These are phyloP conservation scores for Neurospora terricola DNA, from an alignment of 495 filamentous ascomycete genomes.

Conservation along the genomic window DNA sequence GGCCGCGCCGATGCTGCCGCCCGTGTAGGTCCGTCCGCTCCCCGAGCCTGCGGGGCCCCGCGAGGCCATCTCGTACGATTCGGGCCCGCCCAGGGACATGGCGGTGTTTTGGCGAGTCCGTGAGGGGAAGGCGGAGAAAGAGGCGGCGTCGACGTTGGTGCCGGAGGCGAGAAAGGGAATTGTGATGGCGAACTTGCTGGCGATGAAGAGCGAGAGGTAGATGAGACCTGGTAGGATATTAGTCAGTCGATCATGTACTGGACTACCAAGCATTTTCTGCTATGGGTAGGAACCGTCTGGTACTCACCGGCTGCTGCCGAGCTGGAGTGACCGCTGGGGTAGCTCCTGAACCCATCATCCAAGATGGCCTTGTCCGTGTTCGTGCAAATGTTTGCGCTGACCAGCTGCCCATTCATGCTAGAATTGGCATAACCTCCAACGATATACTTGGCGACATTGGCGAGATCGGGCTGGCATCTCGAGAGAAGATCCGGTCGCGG, in stretches of 20 bases:
- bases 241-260: background rate
- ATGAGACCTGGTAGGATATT: slow-evolving; percentile 41
- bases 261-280: background rate
- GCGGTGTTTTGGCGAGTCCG: slow-evolving; percentile 18
- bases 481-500: slow-evolving; percentile 72
- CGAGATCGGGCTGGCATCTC: slow-evolving; percentile 51
- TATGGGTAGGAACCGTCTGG: background rate
- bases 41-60: slow-evolving; percentile 8
- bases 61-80: slow-evolving; percentile 20
- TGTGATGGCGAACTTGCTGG: slow-evolving; percentile 50
- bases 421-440: slow-evolving; percentile 26
- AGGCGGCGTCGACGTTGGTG: slow-evolving; percentile 20
- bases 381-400: slow-evolving; percentile 58
- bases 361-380: slow-evolving; percentile 53
- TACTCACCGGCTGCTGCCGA: slow-evolving; percentile 53
- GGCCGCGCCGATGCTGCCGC: slow-evolving; percentile 10
- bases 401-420: slow-evolving; percentile 41
- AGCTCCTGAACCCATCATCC: slow-evolving; percentile 80
- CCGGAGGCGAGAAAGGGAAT: slow-evolving; percentile 46
- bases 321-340: slow-evolving; percentile 59
- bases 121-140: slow-evolving; percentile 41
- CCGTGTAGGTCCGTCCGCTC: slow-evolving; percentile 10
- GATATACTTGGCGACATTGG: slow-evolving; percentile 30
- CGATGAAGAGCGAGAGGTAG: slow-evolving; percentile 64
- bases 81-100: slow-evolving; percentile 9